Base-by-base conservation (phyloP, 2,329 filamentous ascomycete genomes). In the Biscogniauxia mediterranea region DNA sequence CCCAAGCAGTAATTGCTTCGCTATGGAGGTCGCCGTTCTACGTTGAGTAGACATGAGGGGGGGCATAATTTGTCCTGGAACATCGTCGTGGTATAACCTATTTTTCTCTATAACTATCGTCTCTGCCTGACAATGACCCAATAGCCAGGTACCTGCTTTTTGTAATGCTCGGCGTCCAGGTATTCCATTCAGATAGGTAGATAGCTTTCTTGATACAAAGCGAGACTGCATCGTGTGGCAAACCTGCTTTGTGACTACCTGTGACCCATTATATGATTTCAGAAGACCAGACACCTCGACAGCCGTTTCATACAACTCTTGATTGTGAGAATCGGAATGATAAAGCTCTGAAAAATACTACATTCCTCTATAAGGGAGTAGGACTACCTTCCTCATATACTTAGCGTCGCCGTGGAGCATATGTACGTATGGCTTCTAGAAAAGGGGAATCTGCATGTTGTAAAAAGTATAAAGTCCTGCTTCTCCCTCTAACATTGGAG, bases 401-500 rank as follows among this genome's bases (percentile, higher is more conserved):
- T 23, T 56, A 25, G 32, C 42, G 32, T 19, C n/a, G 21, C n/a
- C 42, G 42, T 28, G 21, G 7, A 50, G 11, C 25, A n/a, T 9
- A 19, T 20, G 17, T 26, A 50, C 6, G 32, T 17, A 19, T 49
- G 23, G 21, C 19, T 21, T 52, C 51, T 23, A 23, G 51, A 21
- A n/a, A 20, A 23, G 23, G 32, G 21, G 32, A 17, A 21, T 9
- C 21, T 21, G 26, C 19, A 4, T 13, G 28, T 55, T 20, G 25
- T 21, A 56, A 52, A 52, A n/a, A 52, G 58, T 68, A 67, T 67
- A 67, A 67, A 67, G 59, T 53, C 23, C 46, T 52, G 38, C 46
- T 21, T 17, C 56, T 59, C 56, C 60, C 58, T 5, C 60, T 25
- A 42, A 54, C 19, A 55, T 46, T 64, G 63, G 46, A 28, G 56